Evolutionary conservation across 2,329 filamentous ascomycete genomes (phyloP), one percentile per base, ranked within the genome.

Genomic region (Sporothrix curviconia): DNA sequence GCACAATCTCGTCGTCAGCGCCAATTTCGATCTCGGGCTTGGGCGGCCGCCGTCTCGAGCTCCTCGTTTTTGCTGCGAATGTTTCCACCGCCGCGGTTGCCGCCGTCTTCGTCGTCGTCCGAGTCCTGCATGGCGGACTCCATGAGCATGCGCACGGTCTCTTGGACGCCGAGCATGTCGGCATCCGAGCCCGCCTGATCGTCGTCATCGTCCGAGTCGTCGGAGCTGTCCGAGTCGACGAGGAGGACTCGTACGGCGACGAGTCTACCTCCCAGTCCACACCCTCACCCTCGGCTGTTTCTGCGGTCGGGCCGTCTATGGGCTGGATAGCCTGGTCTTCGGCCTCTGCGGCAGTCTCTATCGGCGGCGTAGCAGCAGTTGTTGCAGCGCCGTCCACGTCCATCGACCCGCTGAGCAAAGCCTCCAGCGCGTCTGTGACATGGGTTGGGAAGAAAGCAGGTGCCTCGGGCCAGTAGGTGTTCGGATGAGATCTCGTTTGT

Each of bases 141-240:
- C 90, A 97, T 95, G 22, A 97, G 76, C 50, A 95, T 84, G 34
- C 86, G 85, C 1, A 89, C 90, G 58, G 89, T 87, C 68, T 95
- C 91, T 66, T 92, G 90, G 2, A 91, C 82, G 55, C 86, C 86
- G 1, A 96, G 76, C 42, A 92, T 78, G 59, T 81, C 80, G 57
- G 83, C 79, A 37, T 84, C 84, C 55, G 79, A 81, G 60, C 81
- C 80, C 57, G 32, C 49, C 7, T 82, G 79, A 37, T 80, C 82
- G 39, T 79, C 80, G 60, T 85, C 82, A 2, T 83, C 84, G 66
- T 75, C 78, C 14, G 80, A 82, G 14, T 82, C 78, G 0, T 78
- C 79, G 0, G 46, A 52, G 37, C 53, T 52, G 43, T 54, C 43
- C 17, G 59, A 58, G 28, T 52, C 50, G 46, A 39, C 12, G 43